A percentile compares a stretch with the other conserved stretches of the same genome.
phyloP scores from a whole-genome alignment of 2,329 filamentous ascomycete genomes.

The Coleophoma eucalyptorum region DNA sequence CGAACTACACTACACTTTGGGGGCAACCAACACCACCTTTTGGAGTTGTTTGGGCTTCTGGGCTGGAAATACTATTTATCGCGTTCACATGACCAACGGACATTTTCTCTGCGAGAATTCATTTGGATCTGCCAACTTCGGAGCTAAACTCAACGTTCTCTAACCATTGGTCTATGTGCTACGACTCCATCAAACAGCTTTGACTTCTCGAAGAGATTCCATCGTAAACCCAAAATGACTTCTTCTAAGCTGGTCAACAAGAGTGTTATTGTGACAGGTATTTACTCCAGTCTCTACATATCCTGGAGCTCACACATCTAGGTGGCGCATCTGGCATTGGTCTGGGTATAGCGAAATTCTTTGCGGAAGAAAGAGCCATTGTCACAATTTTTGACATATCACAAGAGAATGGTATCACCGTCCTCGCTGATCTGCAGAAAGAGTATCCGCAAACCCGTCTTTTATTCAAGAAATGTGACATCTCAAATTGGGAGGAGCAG shows the following conservation, averaged over 20 bases:
- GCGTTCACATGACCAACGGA: no score
- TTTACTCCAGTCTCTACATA: background rate
- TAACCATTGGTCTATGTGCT: no score
- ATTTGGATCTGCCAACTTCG: no score
- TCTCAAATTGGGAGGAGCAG: slow-evolving; percentile 20
- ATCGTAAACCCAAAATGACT: slow-evolving; percentile 7
- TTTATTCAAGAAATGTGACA: slow-evolving; percentile 19
- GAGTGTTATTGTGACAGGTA: slow-evolving; percentile 14
- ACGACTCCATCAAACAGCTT: no score
- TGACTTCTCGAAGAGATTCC: no score
- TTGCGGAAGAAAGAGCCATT: slow-evolving; percentile 8
- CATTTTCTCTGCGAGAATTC: no score
- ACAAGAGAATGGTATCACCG: slow-evolving; percentile 8
- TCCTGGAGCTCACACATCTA: slow-evolving; percentile 24
- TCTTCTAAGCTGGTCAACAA: slow-evolving; percentile 9
- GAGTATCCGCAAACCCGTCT: slow-evolving; percentile 11
- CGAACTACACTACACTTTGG: no score
- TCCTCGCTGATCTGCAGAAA: slow-evolving; percentile 8
- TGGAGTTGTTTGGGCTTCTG: no score
- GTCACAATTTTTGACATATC: slow-evolving; percentile 17
- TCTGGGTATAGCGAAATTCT: slow-evolving; percentile 60
- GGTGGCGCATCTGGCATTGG: slow-evolving; percentile 75
- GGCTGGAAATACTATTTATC: no score
- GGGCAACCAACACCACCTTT: no score
- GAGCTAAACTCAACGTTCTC: no score